Percentiles rank a stretch among this genome's conserved stretches.
Conservation (phyloP, 495 filamentous ascomycete species). For the Immersiella caudata region DNA sequence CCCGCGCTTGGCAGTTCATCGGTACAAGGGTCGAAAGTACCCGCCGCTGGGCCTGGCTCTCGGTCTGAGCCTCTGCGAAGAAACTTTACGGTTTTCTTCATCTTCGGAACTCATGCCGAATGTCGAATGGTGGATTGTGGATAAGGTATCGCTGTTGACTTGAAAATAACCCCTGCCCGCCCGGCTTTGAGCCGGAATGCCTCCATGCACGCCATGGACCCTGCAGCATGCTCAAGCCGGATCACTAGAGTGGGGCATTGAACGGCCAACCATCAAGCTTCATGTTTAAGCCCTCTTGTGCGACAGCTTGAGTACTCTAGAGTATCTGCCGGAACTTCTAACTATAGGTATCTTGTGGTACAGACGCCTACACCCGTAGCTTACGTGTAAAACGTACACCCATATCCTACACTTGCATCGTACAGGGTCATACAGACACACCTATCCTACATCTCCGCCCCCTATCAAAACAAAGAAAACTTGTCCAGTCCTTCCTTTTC, state of each 20-base stretch:
- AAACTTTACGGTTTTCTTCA: neutral
- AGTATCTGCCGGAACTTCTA: too few relatives aligned
- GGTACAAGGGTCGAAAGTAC: neutral
- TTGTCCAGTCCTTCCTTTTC: slow-evolving; percentile 28
- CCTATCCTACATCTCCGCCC: neutral
- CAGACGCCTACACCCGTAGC: neutral
- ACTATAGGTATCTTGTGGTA: too few relatives aligned
- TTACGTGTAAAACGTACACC: too few relatives aligned
- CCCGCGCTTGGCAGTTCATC: neutral
- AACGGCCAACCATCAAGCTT: neutral
- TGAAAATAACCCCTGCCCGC: too few relatives aligned
- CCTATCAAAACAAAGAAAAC: slow-evolving; percentile 29
- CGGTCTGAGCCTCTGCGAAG: neutral
- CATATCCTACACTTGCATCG: neutral
- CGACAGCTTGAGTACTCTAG: neutral
- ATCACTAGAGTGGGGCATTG: neutral
- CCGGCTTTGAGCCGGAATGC: neutral
- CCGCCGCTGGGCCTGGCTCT: neutral
- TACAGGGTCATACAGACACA: neutral
- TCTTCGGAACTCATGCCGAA: neutral
- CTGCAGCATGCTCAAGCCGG: slow-evolving; percentile 14
- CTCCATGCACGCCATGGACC: slow-evolving; percentile 12
- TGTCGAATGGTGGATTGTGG: neutral
- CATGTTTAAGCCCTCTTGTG: slow-evolving; percentile 2
- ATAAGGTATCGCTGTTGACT: neutral